Percentiles rank a stretch among this genome's conserved stretches.
Conservation (phyloP, 257 asterid species). For the Nyctanthes arbortristis region DNA sequence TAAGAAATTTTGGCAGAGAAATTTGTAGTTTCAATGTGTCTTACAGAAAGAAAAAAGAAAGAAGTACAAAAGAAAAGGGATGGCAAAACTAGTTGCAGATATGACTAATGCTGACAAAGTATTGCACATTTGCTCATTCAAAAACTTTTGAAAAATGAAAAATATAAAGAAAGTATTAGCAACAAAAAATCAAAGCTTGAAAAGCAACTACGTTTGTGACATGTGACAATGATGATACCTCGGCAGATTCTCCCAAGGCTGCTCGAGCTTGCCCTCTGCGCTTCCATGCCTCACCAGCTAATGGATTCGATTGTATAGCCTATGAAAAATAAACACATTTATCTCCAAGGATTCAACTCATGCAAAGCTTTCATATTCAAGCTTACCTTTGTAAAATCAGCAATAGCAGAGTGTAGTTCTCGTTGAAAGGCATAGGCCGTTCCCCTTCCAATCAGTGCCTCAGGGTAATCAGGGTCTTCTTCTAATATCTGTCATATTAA, state of each 20-base stretch:
- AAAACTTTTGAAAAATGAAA: neutral
- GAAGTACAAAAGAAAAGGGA: neutral
- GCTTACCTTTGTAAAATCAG: constrained; percentile 86
- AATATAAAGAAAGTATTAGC: constrained; percentile 9
- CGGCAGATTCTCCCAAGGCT: constrained; percentile 93
- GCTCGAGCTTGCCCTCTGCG: constrained; percentile 99
- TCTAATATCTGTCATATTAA: constrained; percentile 60
- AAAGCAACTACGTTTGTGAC: constrained; percentile 5
- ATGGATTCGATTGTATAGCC: constrained; percentile 93
- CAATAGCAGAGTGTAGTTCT: constrained; percentile 93
- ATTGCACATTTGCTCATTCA: constrained; percentile 8
- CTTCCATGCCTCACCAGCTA: constrained; percentile 99
- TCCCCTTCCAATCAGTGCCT: constrained; percentile 98
- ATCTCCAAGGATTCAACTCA: constrained; percentile 15
- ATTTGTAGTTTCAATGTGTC: neutral
- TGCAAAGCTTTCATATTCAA: constrained; percentile 18
- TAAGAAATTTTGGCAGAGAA: neutral
- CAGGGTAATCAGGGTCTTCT: constrained; percentile 92
- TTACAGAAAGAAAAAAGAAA: neutral
- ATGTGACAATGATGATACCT: constrained; percentile 45
- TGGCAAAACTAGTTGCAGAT: constrained; percentile 17
- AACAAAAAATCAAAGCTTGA: neutral
- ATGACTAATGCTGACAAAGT: constrained; percentile 12
- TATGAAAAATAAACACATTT: constrained; percentile 34
- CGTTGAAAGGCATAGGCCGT: constrained; percentile 97